Percentiles rank a stretch among this genome's conserved stretches.
Evolutionary conservation across 1,139 yeast species (phyloP).

Genomic region (Geotrichum phurueaensis): DNA sequence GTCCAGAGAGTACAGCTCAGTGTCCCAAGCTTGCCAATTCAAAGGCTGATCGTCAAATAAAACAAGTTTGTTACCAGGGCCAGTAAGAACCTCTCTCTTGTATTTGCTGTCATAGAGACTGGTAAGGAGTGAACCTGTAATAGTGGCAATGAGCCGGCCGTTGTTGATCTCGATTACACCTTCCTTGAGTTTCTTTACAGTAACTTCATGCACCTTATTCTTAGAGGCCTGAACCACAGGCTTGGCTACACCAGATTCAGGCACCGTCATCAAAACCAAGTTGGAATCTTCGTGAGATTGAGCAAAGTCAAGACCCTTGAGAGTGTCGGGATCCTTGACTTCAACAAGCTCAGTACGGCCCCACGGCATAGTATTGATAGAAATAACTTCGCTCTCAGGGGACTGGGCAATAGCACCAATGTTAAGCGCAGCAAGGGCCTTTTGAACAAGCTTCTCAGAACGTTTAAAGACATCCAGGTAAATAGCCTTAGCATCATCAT

Average conservation of each 20-base stretch:
- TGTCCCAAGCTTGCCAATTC: conserved; percentile 95
- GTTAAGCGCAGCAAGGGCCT: conserved; percentile 47
- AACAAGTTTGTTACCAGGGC: conserved; percentile 67
- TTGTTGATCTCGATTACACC: conserved; percentile 51
- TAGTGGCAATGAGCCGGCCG: conserved; percentile 51
- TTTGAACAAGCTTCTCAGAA: conserved; percentile 48
- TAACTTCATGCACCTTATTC: conserved; percentile 15
- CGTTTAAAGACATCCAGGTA: conserved; percentile 50
- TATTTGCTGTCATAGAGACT: conserved; percentile 58
- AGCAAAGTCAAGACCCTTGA: conserved; percentile 6
- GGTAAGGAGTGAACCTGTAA: conserved; percentile 60
- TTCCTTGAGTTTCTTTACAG: conserved; percentile 39
- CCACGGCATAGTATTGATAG: conserved; percentile 67
- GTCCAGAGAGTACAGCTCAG: conserved; percentile 78
- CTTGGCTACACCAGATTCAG: conserved; percentile 20
- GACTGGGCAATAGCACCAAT: conserved; percentile 24
- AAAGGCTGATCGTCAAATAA: conserved; percentile 85
- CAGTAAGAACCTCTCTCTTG: conserved; percentile 64
- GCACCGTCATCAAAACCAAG: conserved; percentile 19
- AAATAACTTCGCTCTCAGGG: conserved; percentile 24
- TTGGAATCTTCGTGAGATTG: conserved; percentile 15
- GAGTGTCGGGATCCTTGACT: conserved; percentile 4
- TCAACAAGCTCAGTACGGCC: conserved; percentile 50
- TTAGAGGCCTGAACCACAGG: conserved; percentile 16
- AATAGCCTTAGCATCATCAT: conserved; percentile 87